These are phyloP conservation scores for Paramecium octaurelia DNA, from an alignment of 73 alveolate genomes.

Conservation along the genomic window DNA sequence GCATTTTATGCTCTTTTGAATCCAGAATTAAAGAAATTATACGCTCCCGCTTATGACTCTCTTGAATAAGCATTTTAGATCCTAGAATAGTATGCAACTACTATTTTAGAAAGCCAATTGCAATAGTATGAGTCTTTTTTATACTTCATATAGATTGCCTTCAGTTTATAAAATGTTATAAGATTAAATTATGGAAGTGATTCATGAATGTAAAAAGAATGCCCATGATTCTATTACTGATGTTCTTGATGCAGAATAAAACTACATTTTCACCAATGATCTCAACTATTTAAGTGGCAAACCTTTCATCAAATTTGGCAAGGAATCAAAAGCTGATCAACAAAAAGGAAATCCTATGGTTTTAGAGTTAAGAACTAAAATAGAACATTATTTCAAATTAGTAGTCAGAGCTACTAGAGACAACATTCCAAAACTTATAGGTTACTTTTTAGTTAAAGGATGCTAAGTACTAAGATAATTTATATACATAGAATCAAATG, in stretches of 20 bases:
- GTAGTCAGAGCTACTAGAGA: constrained; percentile 92
- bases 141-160: constrained; percentile 34
- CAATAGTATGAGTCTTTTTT: background rate
- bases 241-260: constrained; percentile 87
- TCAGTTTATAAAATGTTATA: background rate
- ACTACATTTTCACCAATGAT: constrained; percentile 94
- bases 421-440: constrained; percentile 85
- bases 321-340: constrained; percentile 59
- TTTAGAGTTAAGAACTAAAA: constrained; percentile 84
- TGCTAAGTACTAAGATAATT: background rate
- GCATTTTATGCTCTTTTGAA: constrained; percentile 82
- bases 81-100: constrained; percentile 78
- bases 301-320: constrained; percentile 78
- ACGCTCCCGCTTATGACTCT: constrained; percentile 88
- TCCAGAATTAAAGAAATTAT: constrained; percentile 81
- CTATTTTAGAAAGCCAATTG: constrained; percentile 62
- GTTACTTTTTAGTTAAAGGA: constrained; percentile 73
- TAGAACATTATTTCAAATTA: constrained; percentile 88
- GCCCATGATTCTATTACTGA: constrained; percentile 46
- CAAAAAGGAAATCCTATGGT: constrained; percentile 65
- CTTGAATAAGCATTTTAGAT: constrained; percentile 77
- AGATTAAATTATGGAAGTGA: background rate
- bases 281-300: constrained; percentile 80
- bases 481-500: constrained; percentile 38
- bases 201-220: constrained; percentile 11